These are phyloP conservation scores for Aschersonia sp. DNA, from an alignment of 2,329 filamentous ascomycete genomes.

Conservation along the genomic window DNA sequence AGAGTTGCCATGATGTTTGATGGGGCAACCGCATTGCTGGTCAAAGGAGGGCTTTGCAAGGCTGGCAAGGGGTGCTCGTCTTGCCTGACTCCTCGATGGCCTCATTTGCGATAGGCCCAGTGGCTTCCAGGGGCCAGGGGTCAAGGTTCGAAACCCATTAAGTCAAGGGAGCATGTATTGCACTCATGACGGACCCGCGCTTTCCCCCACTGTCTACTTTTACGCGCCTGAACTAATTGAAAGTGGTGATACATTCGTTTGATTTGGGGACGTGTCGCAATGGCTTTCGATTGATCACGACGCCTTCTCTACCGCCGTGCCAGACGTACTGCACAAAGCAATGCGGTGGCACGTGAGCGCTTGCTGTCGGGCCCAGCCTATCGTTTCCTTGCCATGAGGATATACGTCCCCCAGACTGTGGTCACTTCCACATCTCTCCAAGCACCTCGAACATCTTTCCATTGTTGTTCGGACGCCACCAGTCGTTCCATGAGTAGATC, in stretches of 20 bases:
- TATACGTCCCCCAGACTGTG: constrained; percentile 45
- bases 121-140: not conserved
- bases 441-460: constrained; percentile 28
- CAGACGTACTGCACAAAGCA: no score
- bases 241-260: no score
- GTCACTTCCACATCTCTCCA: constrained; percentile 42
- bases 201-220: not conserved
- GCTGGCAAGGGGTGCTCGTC: not conserved
- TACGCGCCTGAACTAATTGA: not conserved
- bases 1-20: not conserved
- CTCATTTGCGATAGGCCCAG: not conserved
- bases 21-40: not conserved
- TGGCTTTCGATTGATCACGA: no score
- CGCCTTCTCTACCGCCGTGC: no score
- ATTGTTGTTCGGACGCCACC: constrained; percentile 34
- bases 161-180: not conserved
- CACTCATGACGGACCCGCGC: not conserved
- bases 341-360: no score
- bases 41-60: not conserved
- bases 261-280: no score
- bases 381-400: constrained; percentile 37
- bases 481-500: constrained; percentile 48
- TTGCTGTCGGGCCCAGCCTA: not conserved
- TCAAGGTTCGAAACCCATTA: not conserved
- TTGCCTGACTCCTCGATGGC: not conserved